A percentile compares a stretch with the other conserved stretches of the same genome.
Evolutionary conservation across 2,329 filamentous ascomycete species (phyloP).

Genomic region (Fusarium denticulatum): DNA sequence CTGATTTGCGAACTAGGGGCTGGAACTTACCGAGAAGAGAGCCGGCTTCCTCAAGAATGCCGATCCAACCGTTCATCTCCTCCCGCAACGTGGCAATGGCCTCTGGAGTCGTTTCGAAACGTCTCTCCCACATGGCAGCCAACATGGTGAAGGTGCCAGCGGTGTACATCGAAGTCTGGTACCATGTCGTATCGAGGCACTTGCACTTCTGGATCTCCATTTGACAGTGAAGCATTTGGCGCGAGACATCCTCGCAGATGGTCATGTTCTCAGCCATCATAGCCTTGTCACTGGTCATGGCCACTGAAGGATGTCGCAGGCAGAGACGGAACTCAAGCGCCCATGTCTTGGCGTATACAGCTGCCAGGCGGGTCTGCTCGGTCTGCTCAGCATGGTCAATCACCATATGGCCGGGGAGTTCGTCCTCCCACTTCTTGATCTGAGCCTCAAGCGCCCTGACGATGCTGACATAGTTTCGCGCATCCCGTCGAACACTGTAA

Average conservation of each 20-base stretch:
- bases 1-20: not conserved
- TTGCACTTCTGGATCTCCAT: constrained; percentile 70
- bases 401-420: constrained; percentile 69
- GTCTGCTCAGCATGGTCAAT: constrained; percentile 54
- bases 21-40: constrained; percentile 69
- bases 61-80: constrained; percentile 77
- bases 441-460: constrained; percentile 74
- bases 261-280: constrained; percentile 70
- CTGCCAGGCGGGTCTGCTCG: constrained; percentile 59
- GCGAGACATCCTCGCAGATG: constrained; percentile 73
- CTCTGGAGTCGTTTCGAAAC: constrained; percentile 65
- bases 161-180: constrained; percentile 76
- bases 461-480: constrained; percentile 69
- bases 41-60: constrained; percentile 73
- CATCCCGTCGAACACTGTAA: constrained; percentile 74
- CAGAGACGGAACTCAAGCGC: constrained; percentile 68
- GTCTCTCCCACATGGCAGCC: constrained; percentile 74
- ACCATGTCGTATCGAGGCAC: constrained; percentile 81
- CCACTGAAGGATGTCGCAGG: constrained; percentile 70
- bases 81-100: constrained; percentile 69
- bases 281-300: constrained; percentile 62
- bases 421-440: constrained; percentile 69
- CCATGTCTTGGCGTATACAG: constrained; percentile 64
- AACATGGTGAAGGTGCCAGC: constrained; percentile 78
- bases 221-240: constrained; percentile 70